Evolutionary conservation across 352 stramenopile species (phyloP), one percentile per base, ranked within the genome.

Genomic region (Phytophthora pinifolia): DNA sequence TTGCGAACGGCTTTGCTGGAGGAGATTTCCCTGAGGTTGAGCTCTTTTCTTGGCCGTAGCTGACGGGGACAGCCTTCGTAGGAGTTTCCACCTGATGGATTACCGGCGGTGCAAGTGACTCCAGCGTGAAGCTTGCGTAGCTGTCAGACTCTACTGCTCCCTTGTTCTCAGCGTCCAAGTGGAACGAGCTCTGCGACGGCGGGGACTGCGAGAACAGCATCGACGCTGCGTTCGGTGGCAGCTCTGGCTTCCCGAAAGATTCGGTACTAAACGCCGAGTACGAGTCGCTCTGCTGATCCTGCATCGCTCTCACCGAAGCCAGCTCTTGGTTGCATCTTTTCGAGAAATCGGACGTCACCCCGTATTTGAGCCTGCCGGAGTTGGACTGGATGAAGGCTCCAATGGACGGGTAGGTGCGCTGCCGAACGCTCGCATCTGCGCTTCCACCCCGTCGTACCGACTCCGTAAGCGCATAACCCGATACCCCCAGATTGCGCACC

Each of bases 221-320:
- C 9, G 64, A 63, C 9, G 58, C 51, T 5, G 49, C 45, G 14
- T 67, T 55, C 1, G 65, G 44, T 0, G 56, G n/a, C 4, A 35
- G 27, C 9, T 63, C 42, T 6, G 67, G 25, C 3, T 49, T 57
- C 2, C 46, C 73, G 15, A 89, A 63, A 12, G 75, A 78, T 42
- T 89, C 79, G 6, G 76, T 77, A 17, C 75, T 87, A 43, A 89
- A 89, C 9, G 73, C 68, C n/a, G 75, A 78, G 61, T 90, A 90
- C 27, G 68, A 72, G 47, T 82, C 72, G 45, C 64, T 77, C 34
- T 77, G 70, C 9, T 76, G 71, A 38, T 84, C 71, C 30, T 74
- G 65, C n/a, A 70, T 37, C 18, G 66, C 57, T 54, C 71, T 64
- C 25, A 81, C 65, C 2, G 57, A 45, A 1, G 69, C 74, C 3